Percentiles rank a stretch among this genome's conserved stretches.
Evolutionary conservation across 148 eudicot species (phyloP).

Genomic region (Fallopia convolvulus): DNA sequence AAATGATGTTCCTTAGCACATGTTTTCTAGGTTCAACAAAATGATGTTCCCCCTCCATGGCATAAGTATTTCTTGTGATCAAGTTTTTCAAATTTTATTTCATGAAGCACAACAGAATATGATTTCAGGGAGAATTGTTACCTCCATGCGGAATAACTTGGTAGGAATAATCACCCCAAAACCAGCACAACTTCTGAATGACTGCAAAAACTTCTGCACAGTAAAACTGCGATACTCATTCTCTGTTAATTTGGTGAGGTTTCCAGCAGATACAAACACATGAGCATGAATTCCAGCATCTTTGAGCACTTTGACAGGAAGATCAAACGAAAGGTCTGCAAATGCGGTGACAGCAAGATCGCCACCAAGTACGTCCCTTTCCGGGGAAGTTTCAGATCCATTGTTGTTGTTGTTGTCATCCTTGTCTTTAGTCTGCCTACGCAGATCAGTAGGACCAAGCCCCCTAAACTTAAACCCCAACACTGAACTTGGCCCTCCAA

Average conservation of each 20-base stretch:
- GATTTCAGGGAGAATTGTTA: slow-evolving; percentile 14
- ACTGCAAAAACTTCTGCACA: slow-evolving; percentile 39
- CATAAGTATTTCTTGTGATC: neutral
- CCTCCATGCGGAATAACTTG: slow-evolving; percentile 90
- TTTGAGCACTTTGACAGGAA: slow-evolving; percentile 60
- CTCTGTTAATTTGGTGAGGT: slow-evolving; percentile 60
- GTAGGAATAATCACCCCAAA: slow-evolving; percentile 76
- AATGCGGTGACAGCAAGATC: slow-evolving; percentile 82
- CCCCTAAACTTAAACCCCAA: slow-evolving; percentile 79
- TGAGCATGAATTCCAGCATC: slow-evolving; percentile 88
- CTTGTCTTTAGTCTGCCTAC: slow-evolving; percentile 42
- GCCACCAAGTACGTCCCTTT: slow-evolving; percentile 67
- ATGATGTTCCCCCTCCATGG: neutral
- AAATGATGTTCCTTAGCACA: neutral
- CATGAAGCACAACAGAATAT: neutral
- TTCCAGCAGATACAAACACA: slow-evolving; percentile 68
- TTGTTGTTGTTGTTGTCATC: slow-evolving; percentile 26
- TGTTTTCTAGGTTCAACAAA: neutral
- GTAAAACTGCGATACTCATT: slow-evolving; percentile 48
- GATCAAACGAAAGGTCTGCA: slow-evolving; percentile 88
- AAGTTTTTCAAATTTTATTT: neutral
- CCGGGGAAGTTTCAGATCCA: slow-evolving; percentile 25
- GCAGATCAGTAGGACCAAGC: slow-evolving; percentile 71
- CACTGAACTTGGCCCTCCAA: slow-evolving; percentile 65
- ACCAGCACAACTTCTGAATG: slow-evolving; percentile 70